Conservation (phyloP, 768 basidiomycete genomes). For the Glaciozyma martinii region DNA sequence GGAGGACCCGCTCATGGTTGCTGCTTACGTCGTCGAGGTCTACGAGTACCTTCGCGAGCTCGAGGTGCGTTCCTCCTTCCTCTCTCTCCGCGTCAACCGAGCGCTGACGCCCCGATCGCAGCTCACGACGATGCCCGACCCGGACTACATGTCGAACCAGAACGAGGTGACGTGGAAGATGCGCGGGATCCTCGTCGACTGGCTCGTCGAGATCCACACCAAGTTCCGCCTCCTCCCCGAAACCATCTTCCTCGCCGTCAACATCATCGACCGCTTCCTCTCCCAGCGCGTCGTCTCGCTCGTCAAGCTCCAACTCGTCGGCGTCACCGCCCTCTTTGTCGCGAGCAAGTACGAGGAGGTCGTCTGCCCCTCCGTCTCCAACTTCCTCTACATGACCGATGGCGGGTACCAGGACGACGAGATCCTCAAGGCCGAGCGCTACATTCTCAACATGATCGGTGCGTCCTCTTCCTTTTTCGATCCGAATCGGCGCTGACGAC, state of each 20-base stretch:
- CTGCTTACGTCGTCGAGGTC: conserved; percentile 89
- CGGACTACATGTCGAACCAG: conserved; percentile 73
- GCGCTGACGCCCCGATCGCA: conserved; percentile 36
- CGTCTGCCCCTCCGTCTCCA: conserved; percentile 68
- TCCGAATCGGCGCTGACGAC: too few species aligned
- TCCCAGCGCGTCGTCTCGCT: conserved; percentile 64
- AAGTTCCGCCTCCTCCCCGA: conserved; percentile 79
- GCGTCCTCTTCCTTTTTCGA: too few species aligned
- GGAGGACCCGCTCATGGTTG: conserved; percentile 93
- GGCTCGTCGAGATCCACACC: conserved; percentile 83
- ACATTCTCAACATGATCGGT: conserved; percentile 65
- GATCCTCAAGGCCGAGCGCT: conserved; percentile 79
- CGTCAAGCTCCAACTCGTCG: conserved; percentile 80
- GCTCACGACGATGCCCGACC: conserved; percentile 69
- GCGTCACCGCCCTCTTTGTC: conserved; percentile 75
- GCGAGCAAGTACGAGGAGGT: conserved; percentile 91
- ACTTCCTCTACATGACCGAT: conserved; percentile 72
- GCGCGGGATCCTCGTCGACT: conserved; percentile 81
- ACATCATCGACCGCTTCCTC: conserved; percentile 66
- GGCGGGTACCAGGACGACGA: conserved; percentile 66
- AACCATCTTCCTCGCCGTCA: conserved; percentile 79
- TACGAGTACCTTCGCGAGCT: conserved; percentile 78
- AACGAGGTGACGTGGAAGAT: conserved; percentile 79
- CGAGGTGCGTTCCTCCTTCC: conserved; percentile 52
- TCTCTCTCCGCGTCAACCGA: neutral